Percentiles rank a stretch among this genome's conserved stretches.
phyloP scores from a whole-genome alignment of 2,329 filamentous ascomycete genomes.

The Coleophoma eucalyptorum region DNA sequence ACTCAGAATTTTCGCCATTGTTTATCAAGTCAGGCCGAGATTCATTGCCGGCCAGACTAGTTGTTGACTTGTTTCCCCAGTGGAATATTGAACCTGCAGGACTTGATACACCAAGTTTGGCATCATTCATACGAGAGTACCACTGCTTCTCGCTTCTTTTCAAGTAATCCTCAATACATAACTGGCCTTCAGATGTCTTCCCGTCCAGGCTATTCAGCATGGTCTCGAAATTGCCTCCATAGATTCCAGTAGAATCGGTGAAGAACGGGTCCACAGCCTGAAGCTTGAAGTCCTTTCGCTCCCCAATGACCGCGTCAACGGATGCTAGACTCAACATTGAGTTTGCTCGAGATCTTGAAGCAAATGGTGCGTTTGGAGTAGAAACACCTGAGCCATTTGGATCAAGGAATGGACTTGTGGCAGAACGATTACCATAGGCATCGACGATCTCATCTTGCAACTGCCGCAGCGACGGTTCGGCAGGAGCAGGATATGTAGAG shows the following conservation, averaged over 20 bases:
- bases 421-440: not conserved
- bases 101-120: slow-evolving; percentile 42
- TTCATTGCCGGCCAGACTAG: not conserved
- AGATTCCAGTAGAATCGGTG: slow-evolving; percentile 59
- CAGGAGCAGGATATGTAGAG: not conserved
- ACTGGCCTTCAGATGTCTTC: slow-evolving; percentile 50
- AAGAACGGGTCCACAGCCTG: slow-evolving; percentile 67
- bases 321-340: slow-evolving; percentile 50
- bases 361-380: not conserved
- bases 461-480: not conserved
- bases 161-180: slow-evolving; percentile 64
- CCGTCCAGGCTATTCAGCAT: slow-evolving; percentile 49
- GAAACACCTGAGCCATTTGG: not conserved
- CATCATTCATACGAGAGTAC: slow-evolving; percentile 56
- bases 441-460: not conserved
- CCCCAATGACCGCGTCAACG: slow-evolving; percentile 43
- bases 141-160: slow-evolving; percentile 64
- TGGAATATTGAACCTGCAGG: slow-evolving; percentile 3
- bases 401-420: not conserved
- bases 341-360: slow-evolving; percentile 1
- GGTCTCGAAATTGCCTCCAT: slow-evolving; percentile 54
- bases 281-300: slow-evolving; percentile 57
- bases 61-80: slow-evolving; percentile 1
- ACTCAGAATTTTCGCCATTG: slow-evolving; percentile 35
- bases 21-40: not conserved